These are phyloP conservation scores for Pseudonectria buxi DNA, from an alignment of 2,329 filamentous ascomycete genomes.

Conservation along the genomic window DNA sequence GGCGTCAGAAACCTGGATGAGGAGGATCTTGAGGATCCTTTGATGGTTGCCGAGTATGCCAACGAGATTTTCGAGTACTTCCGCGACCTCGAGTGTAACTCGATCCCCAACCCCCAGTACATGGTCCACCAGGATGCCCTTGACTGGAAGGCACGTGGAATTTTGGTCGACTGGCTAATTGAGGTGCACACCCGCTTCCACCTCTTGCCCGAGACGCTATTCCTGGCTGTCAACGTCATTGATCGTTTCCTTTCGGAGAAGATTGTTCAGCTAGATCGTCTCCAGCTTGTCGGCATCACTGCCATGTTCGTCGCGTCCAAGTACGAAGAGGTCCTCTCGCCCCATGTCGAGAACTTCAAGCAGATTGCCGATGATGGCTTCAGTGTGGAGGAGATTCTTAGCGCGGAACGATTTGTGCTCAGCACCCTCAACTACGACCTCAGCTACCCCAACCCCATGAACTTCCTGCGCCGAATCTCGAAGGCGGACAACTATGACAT, in stretches of 20 bases:
- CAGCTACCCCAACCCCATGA: conserved; percentile 99
- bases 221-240: conserved; percentile 95
- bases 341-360: conserved; percentile 93
- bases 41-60: conserved; percentile 98
- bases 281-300: conserved; percentile 94
- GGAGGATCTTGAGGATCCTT: conserved; percentile 85
- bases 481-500: conserved; percentile 99
- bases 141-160: conserved; percentile 98
- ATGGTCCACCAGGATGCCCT: conserved; percentile 92
- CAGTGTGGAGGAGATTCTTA: conserved; percentile 87
- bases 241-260: conserved; percentile 95
- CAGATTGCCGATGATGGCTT: conserved; percentile 97
- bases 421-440: conserved; percentile 90
- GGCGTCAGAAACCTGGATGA: conserved; percentile 63
- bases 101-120: conserved; percentile 83
- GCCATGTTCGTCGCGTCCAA: conserved; percentile 99
- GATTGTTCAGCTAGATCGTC: conserved; percentile 89
- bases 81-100: conserved; percentile 71
- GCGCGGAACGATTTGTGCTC: conserved; percentile 93
- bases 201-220: conserved; percentile 89
- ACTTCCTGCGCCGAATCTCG: conserved; percentile 96
- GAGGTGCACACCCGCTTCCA: conserved; percentile 97
- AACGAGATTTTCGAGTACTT: conserved; percentile 97
- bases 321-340: conserved; percentile 96
- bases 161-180: conserved; percentile 95